Evolutionary conservation across 441 rosid species (phyloP).

Genomic region (Pelargonium fulgidum): DNA sequence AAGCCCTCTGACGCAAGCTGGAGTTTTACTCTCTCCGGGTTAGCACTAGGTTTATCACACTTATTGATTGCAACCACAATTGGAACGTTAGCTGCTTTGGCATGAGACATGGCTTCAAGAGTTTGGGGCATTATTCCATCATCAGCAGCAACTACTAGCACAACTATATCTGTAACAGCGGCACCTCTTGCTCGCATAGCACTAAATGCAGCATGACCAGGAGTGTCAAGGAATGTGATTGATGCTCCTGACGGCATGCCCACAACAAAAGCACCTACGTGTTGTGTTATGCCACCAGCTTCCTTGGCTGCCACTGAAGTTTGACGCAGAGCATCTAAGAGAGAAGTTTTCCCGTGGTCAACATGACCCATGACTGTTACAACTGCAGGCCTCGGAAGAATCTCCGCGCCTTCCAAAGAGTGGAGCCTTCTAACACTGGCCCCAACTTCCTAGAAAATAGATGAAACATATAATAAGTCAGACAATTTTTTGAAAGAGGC

Average conservation of each 20-base stretch:
- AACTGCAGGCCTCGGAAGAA: conserved; percentile 63
- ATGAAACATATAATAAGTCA: conserved; percentile 10
- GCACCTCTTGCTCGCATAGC: conserved; percentile 96
- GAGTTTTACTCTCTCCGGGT: conserved; percentile 70
- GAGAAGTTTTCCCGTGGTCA: conserved; percentile 93
- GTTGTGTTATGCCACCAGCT: conserved; percentile 99
- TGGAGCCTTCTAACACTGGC: conserved; percentile 64
- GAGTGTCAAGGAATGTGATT: conserved; percentile 80
- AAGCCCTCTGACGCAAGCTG: conserved; percentile 82
- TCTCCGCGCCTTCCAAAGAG: conserved; percentile 54
- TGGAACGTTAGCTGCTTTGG: conserved; percentile 75
- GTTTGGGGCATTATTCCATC: conserved; percentile 98
- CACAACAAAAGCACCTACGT: conserved; percentile 85
- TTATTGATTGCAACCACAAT: conserved; percentile 86
- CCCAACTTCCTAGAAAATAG: conserved; percentile 63
- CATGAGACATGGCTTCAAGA: conserved; percentile 78
- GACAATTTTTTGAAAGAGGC: conserved; percentile 15
- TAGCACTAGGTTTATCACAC: conserved; percentile 83
- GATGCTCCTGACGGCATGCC: conserved; percentile 70
- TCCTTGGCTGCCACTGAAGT: conserved; percentile 80
- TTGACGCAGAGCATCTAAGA: conserved; percentile 74
- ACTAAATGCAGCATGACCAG: conserved; percentile 91
- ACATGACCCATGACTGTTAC: conserved; percentile 93
- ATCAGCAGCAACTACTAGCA: conserved; percentile 90
- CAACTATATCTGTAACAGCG: conserved; percentile 82